Evolutionary conservation across 2,329 filamentous ascomycete species (phyloP), one percentile per base, ranked within the genome.

Genomic region (Fusarium nanum): DNA sequence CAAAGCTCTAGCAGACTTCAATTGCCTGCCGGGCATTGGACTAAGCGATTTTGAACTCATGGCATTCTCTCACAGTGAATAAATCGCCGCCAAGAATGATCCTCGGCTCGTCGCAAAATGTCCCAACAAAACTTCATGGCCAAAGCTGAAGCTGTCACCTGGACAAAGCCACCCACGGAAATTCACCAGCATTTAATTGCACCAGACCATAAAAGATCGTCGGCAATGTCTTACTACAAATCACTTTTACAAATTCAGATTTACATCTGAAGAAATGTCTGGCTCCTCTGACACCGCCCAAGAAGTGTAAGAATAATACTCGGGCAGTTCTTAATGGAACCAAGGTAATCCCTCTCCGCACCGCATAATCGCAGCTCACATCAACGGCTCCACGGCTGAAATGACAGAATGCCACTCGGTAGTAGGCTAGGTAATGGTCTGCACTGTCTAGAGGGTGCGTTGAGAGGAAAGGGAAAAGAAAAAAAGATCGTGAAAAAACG

Each of bases 361-460:
- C 79, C 83, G 67, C 87, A 80, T 84, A 87, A 90, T 86, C 86
- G 87, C 86, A 83, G 80, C 76, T 81, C 82, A 67, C 87, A 90
- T 86, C 89, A 91, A 92, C 81, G 82, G 83, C 82, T 76, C 82
- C 83, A 85, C 85, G 79, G 82, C 81, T 83, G 78, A 71, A 77
- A 85, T 83, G 83, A 85, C 92, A 94, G 89, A 92, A 94, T 86
- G 91, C 83, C 85, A 84, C 81, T 82, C 84, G 80, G 81, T 84
- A 80, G 84, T 84, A 84, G 82, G 80, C 80, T 83, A 81, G 81
- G 84, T 87, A 86, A 89, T 90, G 90, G 86, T 86, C 88, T 91
- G 92, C 89, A 94, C 92, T 95, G 92, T 95, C 93, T 94, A 84
- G 85, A 87, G 90, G 91, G 86, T 87, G 91, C 91, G 90, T 91